These are phyloP conservation scores for Blastobotrys apis DNA, from an alignment of 1,139 yeast genomes.

Conservation along the genomic window DNA sequence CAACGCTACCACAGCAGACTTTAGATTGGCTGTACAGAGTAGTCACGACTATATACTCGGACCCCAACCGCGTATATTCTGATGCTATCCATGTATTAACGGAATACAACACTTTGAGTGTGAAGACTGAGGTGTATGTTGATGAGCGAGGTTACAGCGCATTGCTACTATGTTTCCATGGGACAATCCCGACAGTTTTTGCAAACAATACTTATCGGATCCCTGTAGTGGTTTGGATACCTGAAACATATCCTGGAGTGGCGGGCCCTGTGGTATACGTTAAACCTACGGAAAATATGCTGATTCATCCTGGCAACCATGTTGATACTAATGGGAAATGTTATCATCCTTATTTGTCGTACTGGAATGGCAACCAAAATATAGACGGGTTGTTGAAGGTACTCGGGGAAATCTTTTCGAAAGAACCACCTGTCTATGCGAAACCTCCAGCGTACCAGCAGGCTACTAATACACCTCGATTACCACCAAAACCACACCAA, in stretches of 20 bases:
- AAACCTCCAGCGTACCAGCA: slow-evolving; percentile 32
- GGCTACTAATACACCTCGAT: neutral
- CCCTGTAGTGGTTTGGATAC: slow-evolving; percentile 78
- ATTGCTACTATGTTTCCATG: slow-evolving; percentile 61
- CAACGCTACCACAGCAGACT: slow-evolving; percentile 40
- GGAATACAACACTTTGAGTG: slow-evolving; percentile 49
- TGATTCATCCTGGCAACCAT: slow-evolving; percentile 56
- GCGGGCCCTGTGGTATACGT: slow-evolving; percentile 66
- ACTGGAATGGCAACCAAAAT: slow-evolving; percentile 47
- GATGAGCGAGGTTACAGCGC: slow-evolving; percentile 53
- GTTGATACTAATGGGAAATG: slow-evolving; percentile 72
- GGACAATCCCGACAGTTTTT: slow-evolving; percentile 44
- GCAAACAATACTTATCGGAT: slow-evolving; percentile 38
- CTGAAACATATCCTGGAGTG: slow-evolving; percentile 58
- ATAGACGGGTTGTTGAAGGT: slow-evolving; percentile 40
- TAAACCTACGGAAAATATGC: slow-evolving; percentile 47
- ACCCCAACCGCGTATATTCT: slow-evolving; percentile 51
- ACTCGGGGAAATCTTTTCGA: slow-evolving; percentile 42
- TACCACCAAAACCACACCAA: slow-evolving; percentile 3
- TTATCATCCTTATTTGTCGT: slow-evolving; percentile 62
- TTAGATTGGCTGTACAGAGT: slow-evolving; percentile 56
- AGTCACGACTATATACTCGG: slow-evolving; percentile 48
- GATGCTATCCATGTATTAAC: slow-evolving; percentile 58
- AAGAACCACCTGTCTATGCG: slow-evolving; percentile 51
- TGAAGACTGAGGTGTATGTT: slow-evolving; percentile 70